phyloP scores from a whole-genome alignment of 1,284 basidiomycete species.

The Boletellus deceptivus region DNA sequence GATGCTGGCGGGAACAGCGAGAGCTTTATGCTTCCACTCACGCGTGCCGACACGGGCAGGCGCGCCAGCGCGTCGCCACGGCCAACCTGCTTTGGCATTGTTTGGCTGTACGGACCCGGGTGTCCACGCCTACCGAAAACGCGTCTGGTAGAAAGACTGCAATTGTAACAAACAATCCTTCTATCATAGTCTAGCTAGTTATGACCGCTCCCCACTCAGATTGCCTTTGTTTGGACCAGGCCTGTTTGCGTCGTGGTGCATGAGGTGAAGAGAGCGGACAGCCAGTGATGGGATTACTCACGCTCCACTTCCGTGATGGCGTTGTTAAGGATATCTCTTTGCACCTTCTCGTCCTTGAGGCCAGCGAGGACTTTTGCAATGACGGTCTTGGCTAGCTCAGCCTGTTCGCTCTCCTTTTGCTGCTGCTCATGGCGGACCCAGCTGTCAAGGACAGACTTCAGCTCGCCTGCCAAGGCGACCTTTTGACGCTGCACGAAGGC shows the following conservation, averaged over 20 bases:
- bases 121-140: too few species aligned
- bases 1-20: conserved; percentile 8
- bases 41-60: conserved; percentile 14
- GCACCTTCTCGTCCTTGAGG: conserved; percentile 88
- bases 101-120: conserved; percentile 26
- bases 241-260: conserved; percentile 36
- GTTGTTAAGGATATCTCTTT: conserved; percentile 85
- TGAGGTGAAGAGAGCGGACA: conserved; percentile 10
- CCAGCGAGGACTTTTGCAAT: conserved; percentile 83
- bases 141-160: conserved; percentile 6
- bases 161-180: conserved; percentile 10
- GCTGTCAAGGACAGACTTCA: conserved; percentile 94
- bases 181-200: conserved; percentile 30
- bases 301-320: conserved; percentile 92
- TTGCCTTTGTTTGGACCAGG: conserved; percentile 69
- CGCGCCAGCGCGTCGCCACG: conserved; percentile 36
- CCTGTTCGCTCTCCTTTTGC: conserved; percentile 94
- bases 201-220: conserved; percentile 38
- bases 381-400: conserved; percentile 83
- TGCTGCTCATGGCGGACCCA: conserved; percentile 99
- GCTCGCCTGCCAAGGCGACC: conserved; percentile 81
- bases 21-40: conserved; percentile 3
- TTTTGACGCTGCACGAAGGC: conserved; percentile 92
- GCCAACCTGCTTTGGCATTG: conserved; percentile 30
- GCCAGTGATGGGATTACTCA: conserved; percentile 45